Evolutionary conservation across 352 stramenopile genomes (phyloP), one percentile per base, ranked within the genome.

Genomic region (Pythium scleroteichum): DNA sequence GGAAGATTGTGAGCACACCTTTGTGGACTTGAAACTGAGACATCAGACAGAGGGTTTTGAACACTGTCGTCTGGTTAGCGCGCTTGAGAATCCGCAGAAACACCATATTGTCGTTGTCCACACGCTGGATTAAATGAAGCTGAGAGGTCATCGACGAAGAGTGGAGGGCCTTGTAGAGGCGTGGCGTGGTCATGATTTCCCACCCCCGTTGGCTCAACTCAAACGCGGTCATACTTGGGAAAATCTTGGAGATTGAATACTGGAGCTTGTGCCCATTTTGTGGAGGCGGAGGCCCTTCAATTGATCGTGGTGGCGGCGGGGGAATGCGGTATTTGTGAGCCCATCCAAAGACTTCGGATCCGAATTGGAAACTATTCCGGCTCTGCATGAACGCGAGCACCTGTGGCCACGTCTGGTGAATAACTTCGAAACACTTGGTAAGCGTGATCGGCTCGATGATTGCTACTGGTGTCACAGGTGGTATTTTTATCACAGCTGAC

Each of bases 31-130:
- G 72, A 35, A 85, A 62, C 14, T 71, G 78, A n/a, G 81, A 71
- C 29, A 85, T 65, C n/a, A 90, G 68, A 24, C 88, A 77, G 7
- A 90, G 62, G 13, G 73, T 86, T 64, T 87, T 85, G 42, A 84
- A 72, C 49, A 70, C 39, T 0, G 49, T 65, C 26, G 70, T 65
- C 14, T 62, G 45, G 39, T 60, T 71, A 19, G 66, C 61, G 26
- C 67, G 62, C n/a, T 72, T 55, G 48, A 90, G 72, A 22, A 60
- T 75, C n/a, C 81, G 77, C 46, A 82, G 86, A 48, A 87, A 82
- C 3, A 90, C 58, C 20, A 87, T 69, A 23, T 71, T 87, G 46
- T 87, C 73, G 9, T 66, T 67, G 41, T 88, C 76, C 24, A 90
- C 57, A 39, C 66, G 47, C 61, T 90, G 71, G 5, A 90, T 57